Base-by-base conservation (phyloP, 306 rosid species). In the Astragalus membranaceus region DNA sequence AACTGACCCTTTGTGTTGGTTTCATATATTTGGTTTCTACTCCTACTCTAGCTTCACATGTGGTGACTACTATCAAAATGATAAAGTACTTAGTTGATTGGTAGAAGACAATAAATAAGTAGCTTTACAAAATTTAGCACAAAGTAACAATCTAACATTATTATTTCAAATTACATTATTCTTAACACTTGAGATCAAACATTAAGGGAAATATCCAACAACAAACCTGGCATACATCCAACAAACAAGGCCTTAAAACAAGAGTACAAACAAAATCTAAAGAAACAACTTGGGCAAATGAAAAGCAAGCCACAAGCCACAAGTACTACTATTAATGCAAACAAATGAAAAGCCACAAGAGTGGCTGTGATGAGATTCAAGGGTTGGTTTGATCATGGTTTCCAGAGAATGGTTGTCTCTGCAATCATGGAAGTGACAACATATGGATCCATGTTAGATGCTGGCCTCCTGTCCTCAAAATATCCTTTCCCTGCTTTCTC, bases 401-500 rank as follows among this genome's bases (percentile, higher is more conserved):
- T 93, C 88, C 80, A 86, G 58, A 90, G 89, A 52, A 93, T 36
- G 73, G 98, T 93, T 82, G 97, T 93, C 36, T 93, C 93, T 0
- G 97, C 98, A 53, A 93, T 61, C 98, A 90, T 86, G 72, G 96
- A 86, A 62, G 98, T 90, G 23, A 92, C 98, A 3, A 89, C 80
- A 29, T 92, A 92, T 0, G 98, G 98, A 69, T 92, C 96, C 98
- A 92, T 92, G 88, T 92, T 92, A 9, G 98, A 92, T 0, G 96
- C 89, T 0, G 98, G 98, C 80, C 98, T 88, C 72, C 98, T 73
- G 53, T 92, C 98, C 74, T 92, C 98, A 36, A 93, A 93, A 39
- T 93, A 93, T 9, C 98, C 98, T 64, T 90, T 93, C 5, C 98
- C 98, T 14, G n/a, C 92, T 62, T 79, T 82, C 77, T 93, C 98